Evolutionary conservation across 208 protist species (phyloP).

Genomic region (Lotmaria passim): DNA sequence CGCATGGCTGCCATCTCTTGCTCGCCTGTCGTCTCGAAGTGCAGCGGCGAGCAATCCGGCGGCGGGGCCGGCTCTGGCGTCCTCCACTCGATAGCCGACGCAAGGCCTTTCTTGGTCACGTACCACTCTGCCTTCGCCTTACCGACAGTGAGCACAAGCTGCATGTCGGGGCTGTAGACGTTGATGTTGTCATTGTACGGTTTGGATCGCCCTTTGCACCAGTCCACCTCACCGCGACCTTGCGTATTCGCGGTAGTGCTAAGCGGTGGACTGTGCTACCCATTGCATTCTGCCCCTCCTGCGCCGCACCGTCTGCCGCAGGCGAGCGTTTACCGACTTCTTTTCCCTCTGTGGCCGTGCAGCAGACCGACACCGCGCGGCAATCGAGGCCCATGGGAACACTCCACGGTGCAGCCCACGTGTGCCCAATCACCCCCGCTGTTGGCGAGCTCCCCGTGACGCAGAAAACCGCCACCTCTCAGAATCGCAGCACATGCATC

Average conservation of each 20-base stretch:
- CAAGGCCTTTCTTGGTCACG: slow-evolving; percentile 64
- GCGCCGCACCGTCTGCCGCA: background rate
- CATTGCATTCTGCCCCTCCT: background rate
- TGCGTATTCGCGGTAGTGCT: background rate
- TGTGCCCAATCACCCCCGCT: background rate
- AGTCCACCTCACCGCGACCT: background rate
- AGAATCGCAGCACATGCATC: slow-evolving; percentile 50
- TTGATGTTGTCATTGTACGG: slow-evolving; percentile 77
- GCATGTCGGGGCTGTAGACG: slow-evolving; percentile 48
- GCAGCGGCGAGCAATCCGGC: background rate
- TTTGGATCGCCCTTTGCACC: slow-evolving; percentile 44
- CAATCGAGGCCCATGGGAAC: slow-evolving; percentile 12
- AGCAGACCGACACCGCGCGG: slow-evolving; percentile 31
- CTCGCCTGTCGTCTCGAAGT: background rate
- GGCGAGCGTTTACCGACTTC: too few relatives aligned
- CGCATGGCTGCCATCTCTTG: slow-evolving; percentile 49
- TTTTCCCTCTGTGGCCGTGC: background rate
- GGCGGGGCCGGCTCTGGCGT: background rate
- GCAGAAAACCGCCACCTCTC: slow-evolving; percentile 23
- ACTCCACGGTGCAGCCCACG: slow-evolving; percentile 5
- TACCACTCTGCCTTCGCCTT: slow-evolving; percentile 67
- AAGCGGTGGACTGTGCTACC: background rate
- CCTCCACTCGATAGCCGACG: slow-evolving; percentile 52
- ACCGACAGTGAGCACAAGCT: slow-evolving; percentile 62
- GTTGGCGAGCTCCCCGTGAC: background rate